Evolutionary conservation across 305 asterid species (phyloP), one percentile per base, ranked within the genome.

Genomic region (Rubia peregrina): DNA sequence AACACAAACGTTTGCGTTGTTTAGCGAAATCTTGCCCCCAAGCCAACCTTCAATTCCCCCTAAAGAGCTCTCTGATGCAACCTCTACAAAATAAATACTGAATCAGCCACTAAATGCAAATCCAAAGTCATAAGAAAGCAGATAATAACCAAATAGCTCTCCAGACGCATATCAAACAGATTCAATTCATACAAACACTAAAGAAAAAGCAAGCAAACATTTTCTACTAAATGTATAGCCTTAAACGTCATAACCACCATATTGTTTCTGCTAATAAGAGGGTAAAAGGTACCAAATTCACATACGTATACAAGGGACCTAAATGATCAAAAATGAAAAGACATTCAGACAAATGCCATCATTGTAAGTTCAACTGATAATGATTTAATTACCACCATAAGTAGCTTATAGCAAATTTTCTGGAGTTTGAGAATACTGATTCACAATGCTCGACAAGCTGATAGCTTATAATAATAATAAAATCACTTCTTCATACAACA

Each of bases 41-140:
- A 81, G 82, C 81, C 90, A 78, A 70, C 77, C 82, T 68, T 85
- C 88, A 75, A 92, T 79, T 59, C 84, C 88, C 75, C 84, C 79
- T 43, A 79, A 78, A 69, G 84, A 74, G 77, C 86, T 82, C 74
- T 81, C 86, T 73, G 81, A 85, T 76, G 83, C 92, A 77, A 80
- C 90, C 77, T 92, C 96, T 87, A 85, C 71, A 74, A 86, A 80
- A 57, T 48, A 40, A 62, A 46, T 5, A 33, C 56, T 40, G 49
- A 7, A 36, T 59, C 17, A 68, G 40, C 61, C 61, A 46, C 26
- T 53, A 36, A 46, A 42, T 73, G 67, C 61, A 67, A 33, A 6
- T 67, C 30, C 19, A 38, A 7, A 38, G 14, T 16, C 49, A 38
- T 40, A 14, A 67, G 33, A 59, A 17, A 46, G 59, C 17, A 41